These are phyloP conservation scores for Suillus fuscotomentosus DNA, from an alignment of 768 basidiomycete genomes.

Conservation along the genomic window DNA sequence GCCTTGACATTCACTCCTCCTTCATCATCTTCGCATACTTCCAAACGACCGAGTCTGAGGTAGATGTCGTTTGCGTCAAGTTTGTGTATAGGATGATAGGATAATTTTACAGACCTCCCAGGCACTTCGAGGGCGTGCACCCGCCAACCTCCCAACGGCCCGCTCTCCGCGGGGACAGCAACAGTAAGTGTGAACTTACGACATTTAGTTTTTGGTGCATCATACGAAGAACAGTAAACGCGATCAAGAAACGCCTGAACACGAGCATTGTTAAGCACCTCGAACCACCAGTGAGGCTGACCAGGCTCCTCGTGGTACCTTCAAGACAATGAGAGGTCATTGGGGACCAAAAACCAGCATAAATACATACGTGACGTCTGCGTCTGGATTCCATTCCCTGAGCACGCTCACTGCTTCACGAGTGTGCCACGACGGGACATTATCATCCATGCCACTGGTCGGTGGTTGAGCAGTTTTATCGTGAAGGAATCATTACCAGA, in stretches of 20 bases:
- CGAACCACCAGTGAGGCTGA: constrained; percentile 69
- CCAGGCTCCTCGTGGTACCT: constrained; percentile 65
- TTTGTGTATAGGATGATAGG: not conserved
- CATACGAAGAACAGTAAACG: constrained; percentile 13
- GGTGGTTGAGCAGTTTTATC: not conserved
- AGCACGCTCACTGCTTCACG: constrained; percentile 62
- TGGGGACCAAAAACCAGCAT: not conserved
- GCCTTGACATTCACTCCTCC: constrained; percentile 17
- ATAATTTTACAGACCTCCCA: constrained; percentile 53
- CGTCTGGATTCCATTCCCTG: constrained; percentile 51
- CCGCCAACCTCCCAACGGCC: constrained; percentile 68
- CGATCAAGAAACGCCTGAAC: constrained; percentile 58
- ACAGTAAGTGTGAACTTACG: constrained; percentile 69
- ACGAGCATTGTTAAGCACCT: constrained; percentile 51
- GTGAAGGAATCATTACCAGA: not conserved
- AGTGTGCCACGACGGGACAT: constrained; percentile 87
- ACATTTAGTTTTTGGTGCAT: not conserved
- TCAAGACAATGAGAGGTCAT: not conserved
- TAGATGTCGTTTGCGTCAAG: not conserved
- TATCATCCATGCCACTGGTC: constrained; percentile 72
- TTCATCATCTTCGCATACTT: constrained; percentile 1
- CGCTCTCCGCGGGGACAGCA: constrained; percentile 64
- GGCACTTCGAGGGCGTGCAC: constrained; percentile 59
- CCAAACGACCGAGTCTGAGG: constrained; percentile 5
- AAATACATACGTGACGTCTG: constrained; percentile 50